phyloP scores from a whole-genome alignment of 176 grass and related monocot genomes.

The Ananas comosus region DNA sequence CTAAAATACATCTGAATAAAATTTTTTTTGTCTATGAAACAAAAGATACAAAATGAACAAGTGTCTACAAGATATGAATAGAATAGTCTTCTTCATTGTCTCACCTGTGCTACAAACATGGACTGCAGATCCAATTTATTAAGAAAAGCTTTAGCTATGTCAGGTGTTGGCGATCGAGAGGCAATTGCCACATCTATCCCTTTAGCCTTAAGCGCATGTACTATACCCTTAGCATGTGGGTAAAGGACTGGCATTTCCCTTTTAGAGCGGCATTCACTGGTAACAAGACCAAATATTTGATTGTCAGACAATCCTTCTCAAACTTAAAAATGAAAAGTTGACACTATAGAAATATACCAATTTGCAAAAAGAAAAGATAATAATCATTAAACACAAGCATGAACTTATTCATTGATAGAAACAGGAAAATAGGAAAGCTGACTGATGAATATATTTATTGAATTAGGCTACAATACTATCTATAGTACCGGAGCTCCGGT shows the following conservation, averaged over 20 bases:
- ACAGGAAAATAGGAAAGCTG: background rate
- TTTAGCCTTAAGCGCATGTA: conserved; percentile 90
- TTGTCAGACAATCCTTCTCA: background rate
- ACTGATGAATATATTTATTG: no score
- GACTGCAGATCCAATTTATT: conserved; percentile 65
- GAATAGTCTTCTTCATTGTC: background rate
- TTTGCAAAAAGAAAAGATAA: background rate
- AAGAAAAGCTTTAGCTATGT: conserved; percentile 77
- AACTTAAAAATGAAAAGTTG: background rate
- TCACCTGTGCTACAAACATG: conserved; percentile 67
- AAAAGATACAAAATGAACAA: no score
- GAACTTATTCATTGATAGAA: background rate
- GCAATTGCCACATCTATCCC: conserved; percentile 80
- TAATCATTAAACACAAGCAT: background rate
- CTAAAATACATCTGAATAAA: background rate
- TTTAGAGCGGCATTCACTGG: conserved; percentile 81
- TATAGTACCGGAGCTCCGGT: no score
- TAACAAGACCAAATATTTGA: conserved; percentile 5
- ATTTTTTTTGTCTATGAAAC: background rate
- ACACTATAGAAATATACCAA: background rate
- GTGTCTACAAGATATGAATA: background rate
- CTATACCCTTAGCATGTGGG: conserved; percentile 74
- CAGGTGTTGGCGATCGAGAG: conserved; percentile 68
- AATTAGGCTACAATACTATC: no score
- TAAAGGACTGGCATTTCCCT: conserved; percentile 68